phyloP scores from a whole-genome alignment of 257 asterid species.

The Solanum boliviense region DNA sequence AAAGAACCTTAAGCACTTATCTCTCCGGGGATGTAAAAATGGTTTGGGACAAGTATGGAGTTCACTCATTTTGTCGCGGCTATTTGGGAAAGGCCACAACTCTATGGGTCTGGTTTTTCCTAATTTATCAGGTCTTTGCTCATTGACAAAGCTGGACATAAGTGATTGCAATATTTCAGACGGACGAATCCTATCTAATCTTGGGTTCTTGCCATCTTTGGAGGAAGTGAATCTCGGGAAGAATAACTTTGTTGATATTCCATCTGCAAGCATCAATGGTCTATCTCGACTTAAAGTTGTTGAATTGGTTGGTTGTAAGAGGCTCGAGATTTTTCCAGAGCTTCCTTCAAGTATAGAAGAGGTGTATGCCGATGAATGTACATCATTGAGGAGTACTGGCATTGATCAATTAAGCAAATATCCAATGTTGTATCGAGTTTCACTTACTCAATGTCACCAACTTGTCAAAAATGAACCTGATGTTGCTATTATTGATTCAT shows the following conservation, averaged over 20 bases:
- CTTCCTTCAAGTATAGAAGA: neutral
- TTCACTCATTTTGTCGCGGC: neutral
- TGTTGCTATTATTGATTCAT: neutral
- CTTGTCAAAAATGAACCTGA: neutral
- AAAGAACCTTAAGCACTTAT: neutral
- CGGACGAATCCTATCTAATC: neutral
- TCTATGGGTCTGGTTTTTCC: neutral
- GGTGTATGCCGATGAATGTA: neutral
- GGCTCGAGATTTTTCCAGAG: neutral
- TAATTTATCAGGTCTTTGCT: neutral
- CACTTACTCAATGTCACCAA: neutral
- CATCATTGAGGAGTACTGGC: neutral
- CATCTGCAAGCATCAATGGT: neutral
- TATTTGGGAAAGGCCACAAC: neutral
- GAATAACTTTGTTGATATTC: neutral
- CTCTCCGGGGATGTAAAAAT: conserved; percentile 1
- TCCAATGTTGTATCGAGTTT: neutral
- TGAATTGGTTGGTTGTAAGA: neutral
- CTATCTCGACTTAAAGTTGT: conserved; percentile 3
- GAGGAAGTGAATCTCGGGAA: neutral
- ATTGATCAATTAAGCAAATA: neutral
- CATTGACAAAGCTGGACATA: neutral
- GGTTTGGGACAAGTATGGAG: neutral
- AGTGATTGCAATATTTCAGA: neutral
- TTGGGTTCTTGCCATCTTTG: neutral